A percentile compares a stretch with the other conserved stretches of the same genome.
Evolutionary conservation across 768 basidiomycete genomes (phyloP).

Genomic region (Ramaria rubella): DNA sequence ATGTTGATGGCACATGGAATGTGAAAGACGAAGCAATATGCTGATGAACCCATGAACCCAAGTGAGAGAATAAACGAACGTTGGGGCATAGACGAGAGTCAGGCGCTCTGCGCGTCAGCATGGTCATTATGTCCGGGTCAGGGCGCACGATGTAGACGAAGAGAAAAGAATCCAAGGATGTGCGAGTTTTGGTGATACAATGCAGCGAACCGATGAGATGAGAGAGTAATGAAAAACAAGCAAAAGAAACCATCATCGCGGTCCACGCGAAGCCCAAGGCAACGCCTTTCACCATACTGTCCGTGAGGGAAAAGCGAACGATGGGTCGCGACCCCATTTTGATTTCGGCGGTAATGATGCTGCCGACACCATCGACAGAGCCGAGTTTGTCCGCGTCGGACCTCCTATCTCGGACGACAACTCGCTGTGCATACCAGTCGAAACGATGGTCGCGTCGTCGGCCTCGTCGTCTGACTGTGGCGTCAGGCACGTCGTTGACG

Average conservation of each 20-base stretch:
- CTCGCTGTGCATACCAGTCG: background rate
- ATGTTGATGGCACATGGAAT: too few relatives aligned
- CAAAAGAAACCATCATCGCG: background rate
- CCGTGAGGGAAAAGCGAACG: slow-evolving; percentile 4
- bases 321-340: slow-evolving; percentile 3
- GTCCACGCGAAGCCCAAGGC: background rate
- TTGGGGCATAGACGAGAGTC: too few relatives aligned
- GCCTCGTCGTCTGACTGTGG: slow-evolving; percentile 7
- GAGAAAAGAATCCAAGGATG: too few relatives aligned
- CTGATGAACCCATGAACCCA: too few relatives aligned
- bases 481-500: slow-evolving; percentile 8
- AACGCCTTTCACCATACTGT: slow-evolving; percentile 2
- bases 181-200: too few relatives aligned
- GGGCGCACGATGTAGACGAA: too few relatives aligned
- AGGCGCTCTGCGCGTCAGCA: too few relatives aligned
- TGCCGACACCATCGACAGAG: background rate
- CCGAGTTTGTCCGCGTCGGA: background rate
- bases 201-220: background rate
- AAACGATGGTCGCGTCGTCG: slow-evolving; percentile 7
- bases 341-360: slow-evolving; percentile 3
- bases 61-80: too few relatives aligned
- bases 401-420: background rate
- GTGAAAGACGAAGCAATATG: too few relatives aligned
- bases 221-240: background rate
- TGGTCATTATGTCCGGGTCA: too few relatives aligned